Percentiles rank a stretch among this genome's conserved stretches.
Conservation (phyloP, 2,329 filamentous ascomycete species). For the Hortaea sp. region DNA sequence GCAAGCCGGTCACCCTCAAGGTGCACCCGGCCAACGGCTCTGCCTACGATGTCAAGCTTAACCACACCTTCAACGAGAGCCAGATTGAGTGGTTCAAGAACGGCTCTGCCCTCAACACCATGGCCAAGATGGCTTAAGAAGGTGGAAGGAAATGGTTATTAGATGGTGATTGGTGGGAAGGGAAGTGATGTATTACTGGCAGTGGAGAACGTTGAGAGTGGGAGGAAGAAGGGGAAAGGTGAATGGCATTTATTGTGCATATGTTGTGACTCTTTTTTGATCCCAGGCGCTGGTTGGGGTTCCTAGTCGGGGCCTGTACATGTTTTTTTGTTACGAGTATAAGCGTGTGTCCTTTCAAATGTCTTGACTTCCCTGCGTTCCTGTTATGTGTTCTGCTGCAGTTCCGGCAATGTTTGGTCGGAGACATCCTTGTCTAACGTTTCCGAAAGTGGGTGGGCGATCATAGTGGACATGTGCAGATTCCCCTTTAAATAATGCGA, state of each 20-base stretch:
- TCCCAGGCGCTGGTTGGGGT: background rate
- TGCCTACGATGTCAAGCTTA: slow-evolving; percentile 72
- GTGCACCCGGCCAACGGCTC: slow-evolving; percentile 83
- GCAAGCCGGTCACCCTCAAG: slow-evolving; percentile 81
- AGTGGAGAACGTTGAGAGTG: too few relatives aligned
- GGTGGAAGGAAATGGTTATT: too few relatives aligned
- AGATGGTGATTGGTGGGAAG: too few relatives aligned
- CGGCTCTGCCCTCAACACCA: slow-evolving; percentile 93
- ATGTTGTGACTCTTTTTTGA: background rate
- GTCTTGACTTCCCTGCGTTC: background rate
- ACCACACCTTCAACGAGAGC: slow-evolving; percentile 95
- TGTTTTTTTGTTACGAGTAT: background rate
- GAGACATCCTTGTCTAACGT: too few relatives aligned
- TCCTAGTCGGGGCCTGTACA: background rate
- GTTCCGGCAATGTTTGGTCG: too few relatives aligned
- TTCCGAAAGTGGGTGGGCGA: too few relatives aligned
- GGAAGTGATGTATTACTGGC: too few relatives aligned
- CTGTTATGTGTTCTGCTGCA: too few relatives aligned
- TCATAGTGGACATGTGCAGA: too few relatives aligned
- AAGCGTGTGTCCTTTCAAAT: background rate
- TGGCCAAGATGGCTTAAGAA: slow-evolving; percentile 57
- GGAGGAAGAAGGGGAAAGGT: too few relatives aligned
- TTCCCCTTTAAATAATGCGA: too few relatives aligned
- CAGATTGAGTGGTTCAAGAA: slow-evolving; percentile 99
- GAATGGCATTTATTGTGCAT: background rate